Base-by-base conservation (phyloP, 2,329 filamentous ascomycete genomes). In the Tympanopsis confertula region DNA sequence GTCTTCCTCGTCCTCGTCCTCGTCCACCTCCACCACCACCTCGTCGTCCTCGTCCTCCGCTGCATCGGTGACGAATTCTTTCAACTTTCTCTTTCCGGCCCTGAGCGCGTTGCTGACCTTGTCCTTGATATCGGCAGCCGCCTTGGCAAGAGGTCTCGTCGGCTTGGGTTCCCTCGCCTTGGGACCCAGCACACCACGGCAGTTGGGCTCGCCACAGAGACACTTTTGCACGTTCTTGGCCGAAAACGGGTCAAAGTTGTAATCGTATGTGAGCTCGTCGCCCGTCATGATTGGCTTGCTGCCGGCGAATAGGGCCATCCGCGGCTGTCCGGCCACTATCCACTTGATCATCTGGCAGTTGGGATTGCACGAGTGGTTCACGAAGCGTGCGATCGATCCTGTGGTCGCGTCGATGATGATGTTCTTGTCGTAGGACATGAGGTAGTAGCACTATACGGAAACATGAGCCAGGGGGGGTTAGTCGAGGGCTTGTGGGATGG, bases 321-420 rank as follows among this genome's bases (percentile, higher is more conserved):
- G 78, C 32, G 89, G 89, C 56, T 94, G 87, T 19, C 88, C 88
- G 36, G 79, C 80, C 39, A 98, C 91, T 44, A 88, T 89, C 86
- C 87, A 94, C 58, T 95, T 96, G 52, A 94, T 86, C 88, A 98
- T 96, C 44, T 82, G 78, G 61, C 89, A 96, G 55, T 98, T 98
- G 3, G 91, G 91, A 40, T 85, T 82, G 61, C 91, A 98, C 14
- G 87, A 94, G 58, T 98, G 91, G 55, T 98, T 98, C 56, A 98
- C 88, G 57, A 98, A 98, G 39, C 91, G 83, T 51, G 91, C 89
- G 59, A 96, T 94, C 46, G 86, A 94, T 50, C 91, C 91, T 39
- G 86, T 86, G 19, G 88, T 95, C 22, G 89, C 91, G 63, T 98
- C 91, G 46, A 98, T 94, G 50, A 96, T 94, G 78, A 96, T 91